Evolutionary conservation across 1,284 basidiomycete genomes (phyloP).

Genomic region (Apiotrichum montevideense): DNA sequence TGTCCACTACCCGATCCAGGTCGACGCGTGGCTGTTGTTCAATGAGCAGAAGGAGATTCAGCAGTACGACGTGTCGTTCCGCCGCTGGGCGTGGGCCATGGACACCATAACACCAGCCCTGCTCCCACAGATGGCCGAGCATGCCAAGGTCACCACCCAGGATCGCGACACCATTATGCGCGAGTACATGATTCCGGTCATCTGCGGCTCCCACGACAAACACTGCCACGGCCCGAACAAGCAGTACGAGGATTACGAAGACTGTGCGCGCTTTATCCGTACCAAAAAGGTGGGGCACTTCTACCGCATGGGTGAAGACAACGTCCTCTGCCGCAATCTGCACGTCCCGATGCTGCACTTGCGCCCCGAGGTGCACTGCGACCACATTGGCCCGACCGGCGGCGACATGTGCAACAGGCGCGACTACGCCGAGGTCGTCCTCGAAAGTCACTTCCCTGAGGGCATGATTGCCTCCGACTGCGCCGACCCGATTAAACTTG

Average conservation of each 20-base stretch:
- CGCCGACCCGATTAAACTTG: background rate
- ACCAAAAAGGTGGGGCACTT: conserved; percentile 16
- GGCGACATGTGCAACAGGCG: conserved; percentile 26
- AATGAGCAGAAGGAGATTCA: conserved; percentile 1
- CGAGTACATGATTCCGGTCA: conserved; percentile 16
- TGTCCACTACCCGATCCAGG: background rate
- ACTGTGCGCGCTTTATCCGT: conserved; percentile 16
- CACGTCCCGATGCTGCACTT: conserved; percentile 25
- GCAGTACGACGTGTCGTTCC: conserved; percentile 23
- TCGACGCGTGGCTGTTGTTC: background rate
- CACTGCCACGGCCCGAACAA: conserved; percentile 22
- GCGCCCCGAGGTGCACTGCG: conserved; percentile 22
- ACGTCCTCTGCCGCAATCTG: conserved; percentile 25
- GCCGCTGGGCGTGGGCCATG: conserved; percentile 26
- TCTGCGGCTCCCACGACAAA: conserved; percentile 14
- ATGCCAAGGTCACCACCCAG: conserved; percentile 4
- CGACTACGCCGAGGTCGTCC: conserved; percentile 20
- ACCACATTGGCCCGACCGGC: conserved; percentile 23
- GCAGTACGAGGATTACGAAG: conserved; percentile 20
- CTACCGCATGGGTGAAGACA: conserved; percentile 27
- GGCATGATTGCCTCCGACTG: conserved; percentile 19
- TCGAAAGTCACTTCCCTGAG: conserved; percentile 21
- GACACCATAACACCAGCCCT: conserved; percentile 20
- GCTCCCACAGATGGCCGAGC: conserved; percentile 23
- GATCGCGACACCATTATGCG: conserved; percentile 9